A percentile compares a stretch with the other conserved stretches of the same genome.
Evolutionary conservation across 441 rosid species (phyloP).

Genomic region (Adansonia madagascariensis): DNA sequence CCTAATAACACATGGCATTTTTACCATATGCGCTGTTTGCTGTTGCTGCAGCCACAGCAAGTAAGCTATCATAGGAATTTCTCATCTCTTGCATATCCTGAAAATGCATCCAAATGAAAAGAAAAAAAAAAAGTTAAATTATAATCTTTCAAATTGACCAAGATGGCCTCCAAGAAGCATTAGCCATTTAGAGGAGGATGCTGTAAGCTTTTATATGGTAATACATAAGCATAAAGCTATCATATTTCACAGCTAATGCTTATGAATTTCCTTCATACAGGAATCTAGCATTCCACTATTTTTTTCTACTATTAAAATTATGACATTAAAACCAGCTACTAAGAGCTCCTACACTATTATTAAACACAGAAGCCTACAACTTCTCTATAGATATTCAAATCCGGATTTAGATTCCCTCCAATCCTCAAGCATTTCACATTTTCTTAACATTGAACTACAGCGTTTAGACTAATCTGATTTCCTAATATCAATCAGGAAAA

Average conservation of each 20-base stretch:
- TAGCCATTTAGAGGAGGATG: not conserved
- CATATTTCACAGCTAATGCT: conserved; percentile 3
- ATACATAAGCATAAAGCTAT: conserved; percentile 3
- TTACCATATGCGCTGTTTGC: conserved; percentile 96
- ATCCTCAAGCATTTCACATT: conserved; percentile 10
- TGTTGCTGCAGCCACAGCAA: conserved; percentile 91
- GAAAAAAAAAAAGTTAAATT: not conserved
- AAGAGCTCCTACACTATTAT: not conserved
- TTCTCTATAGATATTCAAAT: not conserved
- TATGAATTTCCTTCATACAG: not conserved
- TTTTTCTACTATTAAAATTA: not conserved
- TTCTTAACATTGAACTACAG: not conserved
- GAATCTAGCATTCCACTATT: not conserved
- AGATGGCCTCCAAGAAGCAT: conserved; percentile 6
- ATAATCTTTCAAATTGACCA: conserved; percentile 6
- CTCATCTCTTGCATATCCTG: conserved; percentile 95
- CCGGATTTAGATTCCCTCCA: not conserved
- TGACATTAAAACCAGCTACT: not conserved
- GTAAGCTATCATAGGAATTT: conserved; percentile 94
- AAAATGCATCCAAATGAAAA: conserved; percentile 17
- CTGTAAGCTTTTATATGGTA: not conserved
- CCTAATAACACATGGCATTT: not conserved
- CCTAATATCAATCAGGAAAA: no score
- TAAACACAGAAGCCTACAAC: conserved; percentile 1
- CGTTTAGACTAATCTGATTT: not conserved